Base-by-base conservation (phyloP, 2,329 filamentous ascomycete species). In the Cytospora piceae region DNA sequence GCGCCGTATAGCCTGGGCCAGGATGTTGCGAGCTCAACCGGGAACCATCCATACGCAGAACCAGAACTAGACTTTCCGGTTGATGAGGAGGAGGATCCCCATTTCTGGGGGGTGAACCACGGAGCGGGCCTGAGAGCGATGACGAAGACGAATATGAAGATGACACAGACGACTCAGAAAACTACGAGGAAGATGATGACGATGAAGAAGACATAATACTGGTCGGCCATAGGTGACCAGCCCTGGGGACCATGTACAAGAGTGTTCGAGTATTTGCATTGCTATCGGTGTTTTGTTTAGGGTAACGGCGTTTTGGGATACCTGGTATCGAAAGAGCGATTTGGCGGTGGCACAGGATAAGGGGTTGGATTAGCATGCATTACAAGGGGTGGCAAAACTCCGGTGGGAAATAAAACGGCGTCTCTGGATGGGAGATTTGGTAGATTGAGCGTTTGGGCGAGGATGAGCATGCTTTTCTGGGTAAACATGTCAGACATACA, bases 131-230 rank as follows among this genome's bases (percentile, higher is more conserved):
- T 74, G 76, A 58, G 73, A 77, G 80, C 37, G 74, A 76, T 29
- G 74, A 92, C 90, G 73, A 75, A 3, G 76, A 77, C 6, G 74
- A 78, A 20, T 69, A 76, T 51, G 75, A 80, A 49, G 78, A 79
- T 8, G 76, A 76, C 24, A 78, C 80, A 31, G 61, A 63, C 39
- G 77, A 82, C 20, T 80, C 80, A 29, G 83, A 83, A 5, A 57
- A 57, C 3, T 79, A 81, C n/a, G 82, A 84, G 9, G 79, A 81
- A 9, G 71, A 74, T 6, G 74, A 82, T 17, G 81, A 82, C 11
- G 80, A 84, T 34, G 79, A 84, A 42, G 81, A 84, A 34, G 78
- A 83, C 60, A 83, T 87, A 61, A 71, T 80, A 53, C 75, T 85
- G 24, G 76, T 84, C 68, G 83, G 83, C 31, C 83, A 85, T 70